Base-by-base conservation (phyloP, 108 stramenopile genomes). In the Skeletonema grethae region DNA sequence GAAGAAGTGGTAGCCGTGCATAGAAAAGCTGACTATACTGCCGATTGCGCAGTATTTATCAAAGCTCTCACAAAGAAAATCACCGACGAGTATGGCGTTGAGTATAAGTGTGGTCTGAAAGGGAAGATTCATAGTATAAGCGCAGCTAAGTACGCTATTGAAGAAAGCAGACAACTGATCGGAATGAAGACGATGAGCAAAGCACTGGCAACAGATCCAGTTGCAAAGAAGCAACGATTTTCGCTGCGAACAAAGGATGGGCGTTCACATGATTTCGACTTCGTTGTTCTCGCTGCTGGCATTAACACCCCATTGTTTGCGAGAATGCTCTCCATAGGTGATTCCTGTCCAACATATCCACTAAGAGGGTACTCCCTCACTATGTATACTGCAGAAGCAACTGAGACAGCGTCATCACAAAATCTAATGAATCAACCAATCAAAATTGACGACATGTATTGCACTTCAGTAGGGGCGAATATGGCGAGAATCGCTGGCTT, bases 361-460 rank as follows among this genome's bases (percentile, higher is more conserved):
- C 67, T 84, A 28, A 65, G 84, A 22, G 84, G 84, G n/a, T 84
- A 62, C 57, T 84, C 84, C 28, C 60, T 80, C 10, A 81, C 84
- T 12, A 16, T 78, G 15, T 67, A 76, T 31, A 50, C 61, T 8
- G 18, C 65, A 16, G 9, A 53, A 7, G 50, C 24, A 22, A 22
- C 16, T 25, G 50, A 56, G 48, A n/a, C 20, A 46, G 69, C 61
- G 22, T 18, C n/a, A 24, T 53, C 70, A 24, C 12, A 38, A 13
- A 66, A 72, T 35, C 61, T 80, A 5, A 55, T 84, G 28, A 75
- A 76, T 35, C 48, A 24, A 39, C 66, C 79, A 13, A 39, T 84
- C 5, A 62, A 70, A 15, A 48, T 84, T 20, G 83, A 84, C 39
- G 57, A 56, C 15, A 73, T 84, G 76, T 84, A 84, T 70, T 80